These are phyloP conservation scores for Willaertia magna DNA, from an alignment of 208 protist species.

Conservation along the genomic window DNA sequence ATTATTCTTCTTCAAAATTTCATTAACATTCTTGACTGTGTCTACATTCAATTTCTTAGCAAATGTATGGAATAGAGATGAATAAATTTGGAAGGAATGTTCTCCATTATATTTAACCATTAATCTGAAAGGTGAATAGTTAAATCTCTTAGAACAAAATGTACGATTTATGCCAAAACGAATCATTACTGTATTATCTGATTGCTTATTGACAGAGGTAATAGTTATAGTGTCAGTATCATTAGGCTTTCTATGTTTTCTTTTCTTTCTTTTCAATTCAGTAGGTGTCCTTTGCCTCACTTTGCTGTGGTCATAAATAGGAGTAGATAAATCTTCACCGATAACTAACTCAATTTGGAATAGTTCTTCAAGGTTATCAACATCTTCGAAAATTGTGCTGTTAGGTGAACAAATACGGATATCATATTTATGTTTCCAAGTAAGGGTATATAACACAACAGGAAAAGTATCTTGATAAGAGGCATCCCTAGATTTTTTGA, in stretches of 20 bases:
- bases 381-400: too few relatives aligned
- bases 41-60: neutral
- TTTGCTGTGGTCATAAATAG: neutral
- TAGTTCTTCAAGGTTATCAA: too few relatives aligned
- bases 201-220: neutral
- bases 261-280: neutral
- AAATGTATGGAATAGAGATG: neutral
- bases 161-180: neutral
- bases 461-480: neutral
- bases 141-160: neutral
- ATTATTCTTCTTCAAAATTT: neutral
- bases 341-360: neutral
- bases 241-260: neutral
- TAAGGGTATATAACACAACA: neutral
- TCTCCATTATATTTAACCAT: neutral
- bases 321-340: neutral
- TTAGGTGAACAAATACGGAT: neutral
- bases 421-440: conserved; percentile 12
- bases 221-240: neutral
- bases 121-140: neutral
- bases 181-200: neutral
- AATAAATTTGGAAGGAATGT: neutral
- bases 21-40: neutral
- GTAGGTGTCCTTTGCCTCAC: neutral
- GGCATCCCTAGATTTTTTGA: neutral